Evolutionary conservation across 83 land plant species (phyloP).

Genomic region (Picea mariana): DNA sequence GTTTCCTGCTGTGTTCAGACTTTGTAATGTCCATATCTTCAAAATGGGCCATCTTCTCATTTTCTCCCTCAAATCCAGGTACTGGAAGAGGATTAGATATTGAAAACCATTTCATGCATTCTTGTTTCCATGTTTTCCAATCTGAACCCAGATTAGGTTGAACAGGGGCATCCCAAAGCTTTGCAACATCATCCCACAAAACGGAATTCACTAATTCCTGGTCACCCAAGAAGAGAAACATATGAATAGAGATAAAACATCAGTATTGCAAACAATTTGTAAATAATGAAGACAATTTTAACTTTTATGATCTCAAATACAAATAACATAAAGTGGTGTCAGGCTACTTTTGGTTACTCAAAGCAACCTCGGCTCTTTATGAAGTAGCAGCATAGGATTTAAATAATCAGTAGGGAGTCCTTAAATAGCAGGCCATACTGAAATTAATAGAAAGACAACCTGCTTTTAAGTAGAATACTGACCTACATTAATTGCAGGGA

Average conservation of each 20-base stretch:
- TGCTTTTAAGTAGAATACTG: too few relatives aligned
- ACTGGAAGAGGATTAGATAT: slow-evolving; percentile 28
- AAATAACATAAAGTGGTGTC: neutral
- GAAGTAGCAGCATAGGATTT: neutral
- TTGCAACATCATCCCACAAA: slow-evolving; percentile 59
- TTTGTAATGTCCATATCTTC: slow-evolving; percentile 18
- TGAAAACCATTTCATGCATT: slow-evolving; percentile 54
- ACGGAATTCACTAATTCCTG: slow-evolving; percentile 68
- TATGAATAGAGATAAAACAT: slow-evolving; percentile 10
- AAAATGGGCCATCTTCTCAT: slow-evolving; percentile 2
- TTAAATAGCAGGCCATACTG: too few relatives aligned
- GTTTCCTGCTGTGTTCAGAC: slow-evolving; percentile 47
- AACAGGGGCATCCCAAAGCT: slow-evolving; percentile 42
- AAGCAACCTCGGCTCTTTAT: neutral
- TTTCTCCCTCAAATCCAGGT: neutral
- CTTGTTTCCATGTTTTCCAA: slow-evolving; percentile 76
- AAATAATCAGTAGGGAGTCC: neutral
- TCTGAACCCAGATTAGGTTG: slow-evolving; percentile 49
- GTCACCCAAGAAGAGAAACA: slow-evolving; percentile 9
- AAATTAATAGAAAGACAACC: too few relatives aligned
- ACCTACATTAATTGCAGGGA: too few relatives aligned
- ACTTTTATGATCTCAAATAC: neutral
- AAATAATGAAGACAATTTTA: neutral
- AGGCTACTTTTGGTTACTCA: neutral
- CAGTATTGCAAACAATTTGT: neutral